Conservation (phyloP, 768 basidiomycete species). For the Boletus sp. region DNA sequence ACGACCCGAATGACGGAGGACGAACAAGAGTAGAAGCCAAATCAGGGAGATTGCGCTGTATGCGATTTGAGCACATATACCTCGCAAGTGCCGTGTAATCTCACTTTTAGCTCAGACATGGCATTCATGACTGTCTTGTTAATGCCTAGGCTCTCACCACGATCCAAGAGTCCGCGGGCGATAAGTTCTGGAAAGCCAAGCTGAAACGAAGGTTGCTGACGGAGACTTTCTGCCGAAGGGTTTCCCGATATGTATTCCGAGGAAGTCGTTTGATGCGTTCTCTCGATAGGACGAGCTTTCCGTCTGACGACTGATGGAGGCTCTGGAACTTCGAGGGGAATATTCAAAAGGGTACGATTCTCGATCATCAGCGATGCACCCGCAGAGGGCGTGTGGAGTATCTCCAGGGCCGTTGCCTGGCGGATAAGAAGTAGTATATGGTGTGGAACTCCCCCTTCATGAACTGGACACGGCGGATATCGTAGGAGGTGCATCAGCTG, state of each 20-base stretch:
- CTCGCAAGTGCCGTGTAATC: constrained; percentile 13
- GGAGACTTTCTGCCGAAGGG: constrained; percentile 31
- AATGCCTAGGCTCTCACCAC: constrained; percentile 77
- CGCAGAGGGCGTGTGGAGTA: constrained; percentile 67
- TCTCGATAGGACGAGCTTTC: constrained; percentile 32
- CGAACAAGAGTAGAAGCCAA: constrained; percentile 65
- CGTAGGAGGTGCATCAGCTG: constrained; percentile 83
- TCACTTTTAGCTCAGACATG: constrained; percentile 71
- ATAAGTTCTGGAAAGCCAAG: constrained; percentile 69
- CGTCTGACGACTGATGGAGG: constrained; percentile 38
- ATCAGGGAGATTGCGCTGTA: constrained; percentile 82
- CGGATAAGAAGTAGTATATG: constrained; percentile 70
- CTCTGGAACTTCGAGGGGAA: constrained; percentile 63
- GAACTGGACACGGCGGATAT: constrained; percentile 56
- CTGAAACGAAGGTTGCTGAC: constrained; percentile 41
- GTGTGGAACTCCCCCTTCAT: constrained; percentile 41
- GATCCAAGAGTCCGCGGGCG: constrained; percentile 67
- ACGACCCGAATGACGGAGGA: constrained; percentile 38
- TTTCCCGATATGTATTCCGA: constrained; percentile 19
- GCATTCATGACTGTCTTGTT: constrained; percentile 81
- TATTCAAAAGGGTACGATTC: constrained; percentile 74
- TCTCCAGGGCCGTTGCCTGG: constrained; percentile 78
- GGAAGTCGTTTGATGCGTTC: constrained; percentile 26
- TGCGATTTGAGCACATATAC: constrained; percentile 8
- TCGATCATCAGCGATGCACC: constrained; percentile 80